A percentile compares a stretch with the other conserved stretches of the same genome.
Evolutionary conservation across 352 stramenopile genomes (phyloP).

Genomic region (Phytophthora pseudosyringae): DNA sequence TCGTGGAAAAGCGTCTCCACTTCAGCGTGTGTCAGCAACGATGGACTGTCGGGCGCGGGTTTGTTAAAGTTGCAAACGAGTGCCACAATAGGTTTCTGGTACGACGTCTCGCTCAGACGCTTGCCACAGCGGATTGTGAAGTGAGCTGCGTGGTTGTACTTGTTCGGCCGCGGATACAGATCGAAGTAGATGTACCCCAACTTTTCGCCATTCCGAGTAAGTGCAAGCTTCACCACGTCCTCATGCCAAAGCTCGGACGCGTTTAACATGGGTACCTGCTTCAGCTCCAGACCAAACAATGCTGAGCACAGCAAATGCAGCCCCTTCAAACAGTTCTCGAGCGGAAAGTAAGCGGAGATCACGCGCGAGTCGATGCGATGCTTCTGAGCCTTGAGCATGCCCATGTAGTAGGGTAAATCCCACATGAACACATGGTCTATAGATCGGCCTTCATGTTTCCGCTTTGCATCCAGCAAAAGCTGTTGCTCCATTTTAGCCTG

Average conservation of each 20-base stretch:
- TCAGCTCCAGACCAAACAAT: conserved; percentile 93
- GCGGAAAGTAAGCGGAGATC: conserved; percentile 90
- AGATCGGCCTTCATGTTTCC: conserved; percentile 53
- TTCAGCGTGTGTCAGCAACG: conserved; percentile 91
- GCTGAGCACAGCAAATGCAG: conserved; percentile 88
- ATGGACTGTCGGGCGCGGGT: conserved; percentile 69
- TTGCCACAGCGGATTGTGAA: conserved; percentile 98
- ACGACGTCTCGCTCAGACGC: conserved; percentile 50
- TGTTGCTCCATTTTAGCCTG: conserved; percentile 66
- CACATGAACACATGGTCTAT: conserved; percentile 86
- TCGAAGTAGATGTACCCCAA: conserved; percentile 96
- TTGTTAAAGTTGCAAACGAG: conserved; percentile 93
- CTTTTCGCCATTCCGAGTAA: conserved; percentile 66
- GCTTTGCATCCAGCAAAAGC: conserved; percentile 69
- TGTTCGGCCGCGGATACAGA: conserved; percentile 90
- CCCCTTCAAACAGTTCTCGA: conserved; percentile 92
- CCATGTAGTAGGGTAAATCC: conserved; percentile 96
- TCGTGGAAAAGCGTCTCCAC: conserved; percentile 99
- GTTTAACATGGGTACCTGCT: conserved; percentile 72
- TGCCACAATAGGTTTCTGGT: conserved; percentile 96
- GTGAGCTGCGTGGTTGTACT: conserved; percentile 91
- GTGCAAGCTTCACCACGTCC: conserved; percentile 90
- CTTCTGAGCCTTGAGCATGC: conserved; percentile 78
- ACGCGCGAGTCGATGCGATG: conserved; percentile 82
- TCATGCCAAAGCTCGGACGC: conserved; percentile 90